Conservation (phyloP, 2,329 filamentous ascomycete genomes). For the Aspergillus texensis region DNA sequence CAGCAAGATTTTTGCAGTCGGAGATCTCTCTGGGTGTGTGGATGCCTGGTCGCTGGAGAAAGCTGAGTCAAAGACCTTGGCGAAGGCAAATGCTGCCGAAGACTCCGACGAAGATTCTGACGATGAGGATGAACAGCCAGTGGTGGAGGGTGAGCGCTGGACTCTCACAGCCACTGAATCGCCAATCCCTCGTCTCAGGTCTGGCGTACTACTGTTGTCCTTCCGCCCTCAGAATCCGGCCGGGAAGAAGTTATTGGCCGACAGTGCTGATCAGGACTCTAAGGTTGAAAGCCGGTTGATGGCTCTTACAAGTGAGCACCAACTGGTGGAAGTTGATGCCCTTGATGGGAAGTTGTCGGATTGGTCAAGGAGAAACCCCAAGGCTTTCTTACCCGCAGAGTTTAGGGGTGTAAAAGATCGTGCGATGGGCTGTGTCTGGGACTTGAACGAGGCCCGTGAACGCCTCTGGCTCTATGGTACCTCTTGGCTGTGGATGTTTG, state of each 20-base stretch:
- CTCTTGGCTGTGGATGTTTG: constrained; percentile 89
- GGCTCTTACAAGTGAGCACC: constrained; percentile 64
- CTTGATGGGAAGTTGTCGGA: constrained; percentile 74
- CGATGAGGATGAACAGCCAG: constrained; percentile 51
- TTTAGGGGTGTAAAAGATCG: constrained; percentile 77
- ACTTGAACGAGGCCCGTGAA: constrained; percentile 58
- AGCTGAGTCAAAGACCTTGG: constrained; percentile 35
- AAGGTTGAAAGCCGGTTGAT: constrained; percentile 59
- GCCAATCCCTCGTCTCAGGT: constrained; percentile 69
- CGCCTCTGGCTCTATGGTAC: constrained; percentile 87
- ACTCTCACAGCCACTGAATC: constrained; percentile 69
- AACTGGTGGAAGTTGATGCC: constrained; percentile 79
- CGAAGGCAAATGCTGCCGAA: constrained; percentile 46
- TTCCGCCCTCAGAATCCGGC: constrained; percentile 56
- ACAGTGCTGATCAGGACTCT: constrained; percentile 41
- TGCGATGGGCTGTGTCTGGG: constrained; percentile 84
- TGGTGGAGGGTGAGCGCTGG: constrained; percentile 70
- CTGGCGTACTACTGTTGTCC: constrained; percentile 67
- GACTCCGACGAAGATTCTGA: constrained; percentile 54
- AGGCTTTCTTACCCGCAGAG: constrained; percentile 71
- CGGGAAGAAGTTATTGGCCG: constrained; percentile 40
- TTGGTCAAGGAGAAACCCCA: constrained; percentile 84
- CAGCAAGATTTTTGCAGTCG: constrained; percentile 74
- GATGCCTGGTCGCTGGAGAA: constrained; percentile 80
- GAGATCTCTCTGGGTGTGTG: constrained; percentile 81